These are phyloP conservation scores for Volutella citrinella DNA, from an alignment of 2,329 filamentous ascomycete species.

Conservation along the genomic window DNA sequence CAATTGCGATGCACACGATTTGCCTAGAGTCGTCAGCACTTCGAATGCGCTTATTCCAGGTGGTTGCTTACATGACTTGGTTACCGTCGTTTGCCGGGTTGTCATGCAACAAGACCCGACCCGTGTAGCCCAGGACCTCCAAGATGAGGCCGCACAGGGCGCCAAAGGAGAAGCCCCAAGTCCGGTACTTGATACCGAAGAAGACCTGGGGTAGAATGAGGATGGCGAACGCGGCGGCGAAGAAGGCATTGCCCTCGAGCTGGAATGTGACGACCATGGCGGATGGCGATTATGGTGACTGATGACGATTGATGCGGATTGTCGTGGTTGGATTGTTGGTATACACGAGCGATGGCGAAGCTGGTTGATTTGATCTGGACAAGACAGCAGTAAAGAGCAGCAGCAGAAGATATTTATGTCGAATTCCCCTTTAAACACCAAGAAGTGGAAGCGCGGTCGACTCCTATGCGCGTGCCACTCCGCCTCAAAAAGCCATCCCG, in stretches of 20 bases:
- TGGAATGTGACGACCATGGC: too few relatives aligned
- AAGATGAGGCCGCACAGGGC: constrained; percentile 51
- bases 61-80: constrained; percentile 10
- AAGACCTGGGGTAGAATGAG: constrained; percentile 39
- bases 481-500: too few relatives aligned
- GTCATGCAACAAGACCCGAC: constrained; percentile 54
- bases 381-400: too few relatives aligned
- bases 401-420: too few relatives aligned
- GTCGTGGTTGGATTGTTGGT: too few relatives aligned
- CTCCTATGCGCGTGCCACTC: too few relatives aligned
- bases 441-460: too few relatives aligned
- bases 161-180: constrained; percentile 38
- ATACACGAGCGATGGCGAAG: too few relatives aligned
- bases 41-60: neutral
- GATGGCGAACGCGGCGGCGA: constrained; percentile 39
- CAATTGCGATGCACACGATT: constrained; percentile 54
- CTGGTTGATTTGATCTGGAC: too few relatives aligned
- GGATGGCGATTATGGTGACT: too few relatives aligned
- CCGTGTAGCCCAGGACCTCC: constrained; percentile 59
- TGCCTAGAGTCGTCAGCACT: constrained; percentile 10
- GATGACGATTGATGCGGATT: too few relatives aligned
- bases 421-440: too few relatives aligned
- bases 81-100: constrained; percentile 51
- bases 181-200: constrained; percentile 36
- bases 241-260: constrained; percentile 24